These are phyloP conservation scores for Pyrus pyrifolia DNA, from an alignment of 306 rosid species.

Conservation along the genomic window DNA sequence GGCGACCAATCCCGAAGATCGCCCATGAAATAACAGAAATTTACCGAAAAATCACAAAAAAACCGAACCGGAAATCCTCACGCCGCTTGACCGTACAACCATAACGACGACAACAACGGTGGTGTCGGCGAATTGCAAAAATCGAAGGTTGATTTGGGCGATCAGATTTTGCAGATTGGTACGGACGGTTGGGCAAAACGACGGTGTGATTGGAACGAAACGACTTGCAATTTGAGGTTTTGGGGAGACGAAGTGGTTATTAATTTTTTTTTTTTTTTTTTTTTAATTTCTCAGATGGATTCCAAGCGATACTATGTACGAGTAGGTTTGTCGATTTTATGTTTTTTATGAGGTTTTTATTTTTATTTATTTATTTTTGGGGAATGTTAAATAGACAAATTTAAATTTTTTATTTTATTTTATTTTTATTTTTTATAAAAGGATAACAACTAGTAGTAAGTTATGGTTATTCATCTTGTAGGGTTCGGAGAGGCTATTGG, in stretches of 20 bases:
- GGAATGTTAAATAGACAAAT: too few species aligned
- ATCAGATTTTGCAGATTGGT: not conserved
- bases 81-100: slow-evolving; percentile 16
- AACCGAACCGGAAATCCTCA: not conserved
- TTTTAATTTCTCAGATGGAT: not conserved
- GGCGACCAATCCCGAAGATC: slow-evolving; percentile 36
- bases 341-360: not conserved
- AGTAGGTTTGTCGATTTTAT: slow-evolving; percentile 5
- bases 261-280: not conserved
- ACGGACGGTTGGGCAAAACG: slow-evolving; percentile 8
- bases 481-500: accelerated
- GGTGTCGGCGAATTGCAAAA: not conserved
- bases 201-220: slow-evolving; percentile 14
- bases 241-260: slow-evolving; percentile 3
- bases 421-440: too few species aligned
- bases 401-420: too few species aligned
- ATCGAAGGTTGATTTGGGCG: slow-evolving; percentile 4
- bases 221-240: slow-evolving; percentile 7
- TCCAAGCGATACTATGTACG: slow-evolving; percentile 7
- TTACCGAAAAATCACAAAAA: not conserved
- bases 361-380: too few species aligned
- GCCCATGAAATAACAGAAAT: slow-evolving; percentile 34
- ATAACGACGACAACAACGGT: not conserved
- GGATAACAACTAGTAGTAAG: accelerated
- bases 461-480: too few species aligned